A percentile compares a stretch with the other conserved stretches of the same genome.
These are phyloP conservation scores for Kurtzmaniella quercitrusa DNA, from an alignment of 1,139 yeast species.

Conservation along the genomic window DNA sequence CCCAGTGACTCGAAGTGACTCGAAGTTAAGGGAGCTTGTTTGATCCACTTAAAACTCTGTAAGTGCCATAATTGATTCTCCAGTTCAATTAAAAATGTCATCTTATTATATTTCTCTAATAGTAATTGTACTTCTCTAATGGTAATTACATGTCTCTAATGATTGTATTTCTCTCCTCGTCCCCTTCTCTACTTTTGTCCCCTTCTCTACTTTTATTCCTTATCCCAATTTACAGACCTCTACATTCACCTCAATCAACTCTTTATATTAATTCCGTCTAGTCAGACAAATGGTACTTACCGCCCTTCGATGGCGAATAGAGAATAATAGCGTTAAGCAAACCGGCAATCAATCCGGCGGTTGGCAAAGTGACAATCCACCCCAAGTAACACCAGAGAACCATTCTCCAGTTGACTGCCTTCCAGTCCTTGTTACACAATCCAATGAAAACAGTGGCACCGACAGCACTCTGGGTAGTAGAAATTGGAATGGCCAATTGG, in stretches of 20 bases:
- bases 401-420: conserved; percentile 76
- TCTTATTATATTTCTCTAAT: too few species aligned
- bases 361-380: conserved; percentile 70
- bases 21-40: too few species aligned
- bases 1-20: too few species aligned
- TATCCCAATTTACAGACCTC: neutral
- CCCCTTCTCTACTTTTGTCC: too few species aligned
- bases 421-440: conserved; percentile 59
- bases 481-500: conserved; percentile 64
- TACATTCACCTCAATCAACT: neutral
- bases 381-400: conserved; percentile 68
- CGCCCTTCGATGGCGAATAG: conserved; percentile 59
- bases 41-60: too few species aligned
- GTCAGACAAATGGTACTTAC: conserved; percentile 17
- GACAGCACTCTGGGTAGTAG: conserved; percentile 78
- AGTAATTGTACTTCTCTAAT: too few species aligned
- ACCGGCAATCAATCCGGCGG: conserved; percentile 73
- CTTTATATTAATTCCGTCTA: neutral
- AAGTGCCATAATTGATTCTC: too few species aligned
- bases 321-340: conserved; percentile 59
- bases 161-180: too few species aligned
- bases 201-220: too few species aligned
- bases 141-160: too few species aligned
- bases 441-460: conserved; percentile 80
- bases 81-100: too few species aligned